Evolutionary conservation across 2,329 filamentous ascomycete genomes (phyloP).

Genomic region (Aspergillus tubingensis): DNA sequence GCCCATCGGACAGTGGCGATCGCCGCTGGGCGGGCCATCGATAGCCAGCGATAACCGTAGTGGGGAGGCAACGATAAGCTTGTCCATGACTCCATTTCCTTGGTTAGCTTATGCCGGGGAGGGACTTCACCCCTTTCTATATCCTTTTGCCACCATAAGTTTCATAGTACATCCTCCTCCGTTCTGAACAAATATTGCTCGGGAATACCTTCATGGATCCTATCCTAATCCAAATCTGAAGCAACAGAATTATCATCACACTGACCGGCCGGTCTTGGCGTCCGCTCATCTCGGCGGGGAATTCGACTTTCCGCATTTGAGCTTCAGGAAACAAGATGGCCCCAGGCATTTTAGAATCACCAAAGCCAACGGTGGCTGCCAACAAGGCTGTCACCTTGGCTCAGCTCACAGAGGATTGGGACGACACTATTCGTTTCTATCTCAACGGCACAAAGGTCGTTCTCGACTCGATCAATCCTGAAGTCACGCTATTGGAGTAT

Average conservation of each 20-base stretch:
- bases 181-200: not conserved
- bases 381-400: slow-evolving; percentile 53
- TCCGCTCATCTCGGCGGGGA: not conserved
- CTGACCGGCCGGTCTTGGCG: not conserved
- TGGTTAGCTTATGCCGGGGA: not conserved
- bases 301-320: slow-evolving; percentile 5
- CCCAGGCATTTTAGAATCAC: slow-evolving; percentile 55
- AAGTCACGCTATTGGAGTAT: slow-evolving; percentile 90
- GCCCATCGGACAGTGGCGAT: slow-evolving; percentile 42
- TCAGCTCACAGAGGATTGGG: slow-evolving; percentile 72
- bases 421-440: slow-evolving; percentile 88
- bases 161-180: not conserved
- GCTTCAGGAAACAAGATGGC: slow-evolving; percentile 50
- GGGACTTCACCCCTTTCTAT: not conserved
- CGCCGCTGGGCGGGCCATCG: slow-evolving; percentile 26
- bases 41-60: not conserved
- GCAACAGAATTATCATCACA: not conserved
- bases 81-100: not conserved
- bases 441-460: slow-evolving; percentile 90
- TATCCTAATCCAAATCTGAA: not conserved
- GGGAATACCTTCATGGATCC: not conserved
- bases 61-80: not conserved
- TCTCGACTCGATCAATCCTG: slow-evolving; percentile 84
- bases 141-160: not conserved
- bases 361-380: slow-evolving; percentile 46